Evolutionary conservation across 192 early-diverging fungal species (phyloP).

Genomic region (Backusella circina): DNA sequence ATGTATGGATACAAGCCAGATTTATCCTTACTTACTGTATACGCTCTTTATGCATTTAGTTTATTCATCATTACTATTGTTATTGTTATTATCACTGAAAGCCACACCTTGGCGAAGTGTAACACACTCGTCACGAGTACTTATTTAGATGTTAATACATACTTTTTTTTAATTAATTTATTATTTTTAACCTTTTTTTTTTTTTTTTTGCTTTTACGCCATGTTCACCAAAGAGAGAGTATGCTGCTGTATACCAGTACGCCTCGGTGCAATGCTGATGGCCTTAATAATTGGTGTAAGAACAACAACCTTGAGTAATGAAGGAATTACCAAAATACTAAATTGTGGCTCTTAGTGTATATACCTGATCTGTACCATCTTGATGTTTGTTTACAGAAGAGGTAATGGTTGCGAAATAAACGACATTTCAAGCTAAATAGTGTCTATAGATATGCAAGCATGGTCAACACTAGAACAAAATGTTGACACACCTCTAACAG

Average conservation of each 20-base stretch:
- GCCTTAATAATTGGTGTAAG: slow-evolving; percentile 15
- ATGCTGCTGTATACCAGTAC: slow-evolving; percentile 14
- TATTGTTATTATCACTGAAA: neutral
- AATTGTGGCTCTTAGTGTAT: neutral
- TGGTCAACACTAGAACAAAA: slow-evolving; percentile 5
- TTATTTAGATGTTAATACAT: neutral
- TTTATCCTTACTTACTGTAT: neutral
- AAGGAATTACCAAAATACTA: neutral
- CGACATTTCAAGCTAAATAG: neutral
- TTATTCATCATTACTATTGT: neutral
- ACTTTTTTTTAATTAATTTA: neutral
- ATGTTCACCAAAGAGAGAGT: slow-evolving; percentile 6
- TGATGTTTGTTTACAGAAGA: neutral
- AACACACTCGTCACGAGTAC: neutral
- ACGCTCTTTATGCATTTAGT: neutral
- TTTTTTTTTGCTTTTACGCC: neutral
- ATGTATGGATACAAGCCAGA: neutral
- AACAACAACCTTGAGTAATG: neutral
- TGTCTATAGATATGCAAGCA: neutral
- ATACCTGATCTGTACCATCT: neutral
- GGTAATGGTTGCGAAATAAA: neutral
- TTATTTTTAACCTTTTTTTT: neutral
- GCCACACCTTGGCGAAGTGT: neutral
- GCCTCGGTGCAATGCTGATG: slow-evolving; percentile 15
- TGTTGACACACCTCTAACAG: slow-evolving; percentile 6